phyloP scores from a whole-genome alignment of 2,329 filamentous ascomycete genomes.

The Chaetomium sp. region DNA sequence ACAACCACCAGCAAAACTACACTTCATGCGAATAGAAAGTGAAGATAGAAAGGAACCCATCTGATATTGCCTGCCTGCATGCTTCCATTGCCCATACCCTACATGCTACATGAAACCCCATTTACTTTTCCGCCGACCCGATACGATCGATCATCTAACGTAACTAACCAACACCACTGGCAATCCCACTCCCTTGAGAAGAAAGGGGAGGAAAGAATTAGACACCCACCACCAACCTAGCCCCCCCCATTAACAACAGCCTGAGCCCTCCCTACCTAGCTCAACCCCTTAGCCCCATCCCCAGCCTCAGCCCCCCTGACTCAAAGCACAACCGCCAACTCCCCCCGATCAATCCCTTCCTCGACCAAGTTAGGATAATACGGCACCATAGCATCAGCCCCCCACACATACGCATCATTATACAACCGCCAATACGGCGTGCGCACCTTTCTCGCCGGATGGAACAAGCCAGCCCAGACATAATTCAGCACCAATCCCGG shows the following conservation, averaged over 20 bases:
- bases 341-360: conserved; percentile 69
- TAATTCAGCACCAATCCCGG: conserved; percentile 95
- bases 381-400: conserved; percentile 89
- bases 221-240: too few relatives aligned
- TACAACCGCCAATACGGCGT: conserved; percentile 94
- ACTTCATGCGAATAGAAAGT: too few relatives aligned
- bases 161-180: too few relatives aligned
- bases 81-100: not conserved
- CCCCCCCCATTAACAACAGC: too few relatives aligned
- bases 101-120: not conserved
- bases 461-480: conserved; percentile 95
- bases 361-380: conserved; percentile 88
- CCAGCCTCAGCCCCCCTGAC: not conserved
- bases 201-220: too few relatives aligned
- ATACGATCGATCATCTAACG: too few relatives aligned
- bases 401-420: conserved; percentile 94
- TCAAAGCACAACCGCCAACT: conserved; percentile 69
- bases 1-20: not conserved
- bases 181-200: too few relatives aligned
- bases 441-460: conserved; percentile 90
- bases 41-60: not conserved
- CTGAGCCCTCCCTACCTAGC: not conserved
- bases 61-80: not conserved
- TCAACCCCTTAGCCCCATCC: not conserved
- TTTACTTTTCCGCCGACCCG: too few relatives aligned